Percentiles rank a stretch among this genome's conserved stretches.
Evolutionary conservation across 768 basidiomycete species (phyloP).

Genomic region (Hirschioporus abietinus): DNA sequence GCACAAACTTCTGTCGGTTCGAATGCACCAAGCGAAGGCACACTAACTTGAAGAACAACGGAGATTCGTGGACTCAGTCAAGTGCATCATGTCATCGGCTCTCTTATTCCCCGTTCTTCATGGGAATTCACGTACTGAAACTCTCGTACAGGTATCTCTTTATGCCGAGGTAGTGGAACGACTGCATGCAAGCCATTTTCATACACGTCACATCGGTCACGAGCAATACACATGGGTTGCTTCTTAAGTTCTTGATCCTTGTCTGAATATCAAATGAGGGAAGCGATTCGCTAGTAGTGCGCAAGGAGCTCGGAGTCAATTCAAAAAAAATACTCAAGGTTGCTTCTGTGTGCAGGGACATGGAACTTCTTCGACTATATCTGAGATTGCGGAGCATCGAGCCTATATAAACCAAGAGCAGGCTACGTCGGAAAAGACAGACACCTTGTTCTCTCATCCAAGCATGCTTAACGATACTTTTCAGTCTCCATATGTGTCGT

Average conservation of each 20-base stretch:
- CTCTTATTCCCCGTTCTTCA: neutral
- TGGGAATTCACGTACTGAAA: neutral
- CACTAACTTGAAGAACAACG: neutral
- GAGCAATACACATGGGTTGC: neutral
- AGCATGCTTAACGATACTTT: neutral
- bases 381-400: neutral
- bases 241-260: neutral
- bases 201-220: neutral
- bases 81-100: neutral
- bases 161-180: neutral
- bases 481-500: neutral
- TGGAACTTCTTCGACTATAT: neutral
- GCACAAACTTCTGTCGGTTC: neutral
- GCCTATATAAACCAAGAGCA: neutral
- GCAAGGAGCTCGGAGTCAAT: neutral
- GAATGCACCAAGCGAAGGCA: neutral
- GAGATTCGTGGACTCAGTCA: neutral
- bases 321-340: neutral
- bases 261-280: neutral
- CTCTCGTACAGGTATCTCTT: neutral
- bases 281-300: neutral
- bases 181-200: neutral
- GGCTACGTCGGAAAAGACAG: neutral
- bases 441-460: neutral
- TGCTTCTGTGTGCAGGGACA: neutral